Conservation (phyloP, 768 basidiomycete genomes). For the Candolleomyces efflorescens region DNA sequence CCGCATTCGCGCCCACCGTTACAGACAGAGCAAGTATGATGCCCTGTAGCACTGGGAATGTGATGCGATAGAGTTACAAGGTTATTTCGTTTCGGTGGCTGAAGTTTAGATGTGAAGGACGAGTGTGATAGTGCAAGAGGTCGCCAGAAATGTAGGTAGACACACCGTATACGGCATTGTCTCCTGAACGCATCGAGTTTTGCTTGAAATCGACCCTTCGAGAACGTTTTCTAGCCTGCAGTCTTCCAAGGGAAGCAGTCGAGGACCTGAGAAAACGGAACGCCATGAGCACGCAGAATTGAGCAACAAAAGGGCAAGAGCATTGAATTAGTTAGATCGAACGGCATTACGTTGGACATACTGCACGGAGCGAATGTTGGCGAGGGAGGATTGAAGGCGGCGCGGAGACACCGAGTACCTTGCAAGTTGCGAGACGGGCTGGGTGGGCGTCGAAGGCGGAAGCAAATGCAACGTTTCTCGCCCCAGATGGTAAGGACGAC, state of each 20-base stretch:
- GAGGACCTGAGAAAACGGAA: too few species aligned
- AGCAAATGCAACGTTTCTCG: background rate
- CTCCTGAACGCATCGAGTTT: background rate
- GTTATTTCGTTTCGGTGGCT: background rate
- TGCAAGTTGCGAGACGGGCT: background rate
- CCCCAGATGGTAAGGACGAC: constrained; percentile 2
- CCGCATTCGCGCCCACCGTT: too few species aligned
- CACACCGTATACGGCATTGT: background rate
- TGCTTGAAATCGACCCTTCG: background rate
- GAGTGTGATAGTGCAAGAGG: background rate
- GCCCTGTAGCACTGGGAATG: too few species aligned
- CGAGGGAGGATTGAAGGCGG: background rate
- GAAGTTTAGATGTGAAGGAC: background rate
- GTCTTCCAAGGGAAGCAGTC: too few species aligned
- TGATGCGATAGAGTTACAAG: constrained; percentile 2
- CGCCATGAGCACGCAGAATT: too few species aligned
- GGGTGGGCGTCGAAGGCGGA: background rate
- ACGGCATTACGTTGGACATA: background rate
- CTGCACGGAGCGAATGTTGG: background rate
- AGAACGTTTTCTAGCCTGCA: background rate
- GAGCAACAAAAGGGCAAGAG: too few species aligned
- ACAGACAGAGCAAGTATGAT: too few species aligned
- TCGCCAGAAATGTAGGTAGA: background rate
- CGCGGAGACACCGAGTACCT: background rate
- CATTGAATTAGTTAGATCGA: too few species aligned